Base-by-base conservation (phyloP, 2,329 filamentous ascomycete genomes). In the Davidsoniella virescens region DNA sequence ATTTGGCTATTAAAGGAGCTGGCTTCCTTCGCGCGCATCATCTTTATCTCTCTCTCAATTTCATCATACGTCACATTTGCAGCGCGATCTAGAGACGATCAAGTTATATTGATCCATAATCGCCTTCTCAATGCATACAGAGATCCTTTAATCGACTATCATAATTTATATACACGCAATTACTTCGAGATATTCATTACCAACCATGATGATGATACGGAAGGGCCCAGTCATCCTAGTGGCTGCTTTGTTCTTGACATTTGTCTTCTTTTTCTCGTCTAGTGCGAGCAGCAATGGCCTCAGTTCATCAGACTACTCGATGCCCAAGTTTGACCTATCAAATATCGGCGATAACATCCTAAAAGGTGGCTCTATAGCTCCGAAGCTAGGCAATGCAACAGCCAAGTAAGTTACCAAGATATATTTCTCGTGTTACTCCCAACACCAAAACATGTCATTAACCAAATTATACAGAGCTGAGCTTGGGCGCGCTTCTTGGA, bases 341-440 rank as follows among this genome's bases (percentile, higher is more conserved):
- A 56, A 61, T 26, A 56, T 76, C 25, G 65, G 74, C 1, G 63
- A 67, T 23, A 64, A 64, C 41, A 64, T 82, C 16, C 68, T 87
- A 18, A 70, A 72, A 16, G 84, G 83, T 51, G 77, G 77, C 50
- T 80, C 79, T 3, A 90, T 87, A 59, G 84, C 84, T 47, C 81
- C 84, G 1, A 87, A 86, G 65, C 69, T 92, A 49, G 85, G 84
- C 60, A 92, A 92, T 65, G 84, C 82, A 54, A 92, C 85, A 5
- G 69, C 78, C 49, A 92, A 90, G 80, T 82, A 68, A 46, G 70
- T 60, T 36, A 39, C 46, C 26, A 9, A 5, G 4, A 42, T 18
- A 23, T 10, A n/a, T 14, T 36, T 5, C 40, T 9, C 25, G 12
- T 39, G 5, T n/a, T 14, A 7, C 36, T 26, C 23, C 16, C 14